These are phyloP conservation scores for Fusarium multiceps DNA, from an alignment of 2,329 filamentous ascomycete genomes.

Conservation along the genomic window DNA sequence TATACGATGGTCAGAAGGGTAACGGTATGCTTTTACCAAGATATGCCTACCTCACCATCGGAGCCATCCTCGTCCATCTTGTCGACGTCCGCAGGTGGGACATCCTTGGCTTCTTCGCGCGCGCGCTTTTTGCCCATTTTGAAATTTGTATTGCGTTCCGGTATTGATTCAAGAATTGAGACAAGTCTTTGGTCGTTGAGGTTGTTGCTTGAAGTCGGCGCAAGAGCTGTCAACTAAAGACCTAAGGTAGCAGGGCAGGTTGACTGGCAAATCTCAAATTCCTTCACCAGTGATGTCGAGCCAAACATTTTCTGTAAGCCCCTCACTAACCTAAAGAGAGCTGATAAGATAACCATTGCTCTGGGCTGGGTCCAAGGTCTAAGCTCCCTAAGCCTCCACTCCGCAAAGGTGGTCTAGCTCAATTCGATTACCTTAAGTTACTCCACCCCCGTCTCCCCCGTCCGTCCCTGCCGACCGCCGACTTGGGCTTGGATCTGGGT, in stretches of 20 bases:
- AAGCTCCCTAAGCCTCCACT: slow-evolving; percentile 17
- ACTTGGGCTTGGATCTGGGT: slow-evolving; percentile 20
- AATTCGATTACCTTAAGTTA: slow-evolving; percentile 9
- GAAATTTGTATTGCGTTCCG: background rate
- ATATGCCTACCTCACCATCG: slow-evolving; percentile 62
- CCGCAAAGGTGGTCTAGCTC: slow-evolving; percentile 10
- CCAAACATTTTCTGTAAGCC: slow-evolving; percentile 54
- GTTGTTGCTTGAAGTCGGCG: background rate
- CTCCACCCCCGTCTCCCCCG: slow-evolving; percentile 33
- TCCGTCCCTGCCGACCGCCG: slow-evolving; percentile 38
- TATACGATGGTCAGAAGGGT: slow-evolving; percentile 51
- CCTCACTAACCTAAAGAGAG: slow-evolving; percentile 53
- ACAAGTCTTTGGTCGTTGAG: background rate
- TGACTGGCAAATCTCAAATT: slow-evolving; percentile 26
- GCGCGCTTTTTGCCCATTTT: slow-evolving; percentile 64
- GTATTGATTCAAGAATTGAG: background rate
- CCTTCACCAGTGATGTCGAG: slow-evolving; percentile 31
- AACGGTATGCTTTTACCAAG: slow-evolving; percentile 20
- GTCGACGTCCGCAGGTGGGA: slow-evolving; percentile 54
- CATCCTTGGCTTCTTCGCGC: slow-evolving; percentile 60
- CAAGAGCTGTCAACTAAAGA: slow-evolving; percentile 1
- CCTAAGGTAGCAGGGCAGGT: background rate
- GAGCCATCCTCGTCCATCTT: slow-evolving; percentile 65
- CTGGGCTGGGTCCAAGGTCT: slow-evolving; percentile 16
- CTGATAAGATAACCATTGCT: slow-evolving; percentile 44